phyloP scores from a whole-genome alignment of 257 asterid genomes.

The Coffea canephora region DNA sequence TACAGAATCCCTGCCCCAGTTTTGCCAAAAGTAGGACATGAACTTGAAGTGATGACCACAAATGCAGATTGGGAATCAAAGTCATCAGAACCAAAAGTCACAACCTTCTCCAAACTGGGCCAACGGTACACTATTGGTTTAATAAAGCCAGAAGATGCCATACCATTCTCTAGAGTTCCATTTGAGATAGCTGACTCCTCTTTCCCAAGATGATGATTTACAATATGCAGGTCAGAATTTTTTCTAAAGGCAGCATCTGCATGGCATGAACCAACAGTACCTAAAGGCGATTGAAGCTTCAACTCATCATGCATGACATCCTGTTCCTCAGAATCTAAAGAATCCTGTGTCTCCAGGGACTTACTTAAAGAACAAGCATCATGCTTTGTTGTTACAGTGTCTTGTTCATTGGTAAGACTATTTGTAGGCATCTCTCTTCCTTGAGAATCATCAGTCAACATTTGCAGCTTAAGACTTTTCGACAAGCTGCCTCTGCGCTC shows the following conservation, averaged over 20 bases:
- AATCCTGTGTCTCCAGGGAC: conserved; percentile 12
- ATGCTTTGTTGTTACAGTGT: conserved; percentile 14
- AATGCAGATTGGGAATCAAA: conserved; percentile 41
- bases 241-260: conserved; percentile 14
- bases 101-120: conserved; percentile 46
- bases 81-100: conserved; percentile 21
- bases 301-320: conserved; percentile 19
- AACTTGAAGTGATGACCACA: conserved; percentile 29
- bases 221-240: conserved; percentile 8
- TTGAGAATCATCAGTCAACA: conserved; percentile 26
- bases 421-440: conserved; percentile 21
- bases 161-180: conserved; percentile 17
- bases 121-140: conserved; percentile 32
- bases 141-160: conserved; percentile 23
- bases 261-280: conserved; percentile 18
- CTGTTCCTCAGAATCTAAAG: conserved; percentile 18
- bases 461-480: conserved; percentile 36
- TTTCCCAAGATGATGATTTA: conserved; percentile 19
- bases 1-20: conserved; percentile 23
- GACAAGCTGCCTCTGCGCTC: conserved; percentile 44
- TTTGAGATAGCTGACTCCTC: conserved; percentile 15
- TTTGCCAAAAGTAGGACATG: conserved; percentile 18
- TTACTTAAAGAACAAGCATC: conserved; percentile 23
- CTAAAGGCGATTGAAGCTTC: conserved; percentile 21
- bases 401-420: conserved; percentile 17